phyloP scores from a whole-genome alignment of 257 asterid genomes.

The Nicotiana tabacum region DNA sequence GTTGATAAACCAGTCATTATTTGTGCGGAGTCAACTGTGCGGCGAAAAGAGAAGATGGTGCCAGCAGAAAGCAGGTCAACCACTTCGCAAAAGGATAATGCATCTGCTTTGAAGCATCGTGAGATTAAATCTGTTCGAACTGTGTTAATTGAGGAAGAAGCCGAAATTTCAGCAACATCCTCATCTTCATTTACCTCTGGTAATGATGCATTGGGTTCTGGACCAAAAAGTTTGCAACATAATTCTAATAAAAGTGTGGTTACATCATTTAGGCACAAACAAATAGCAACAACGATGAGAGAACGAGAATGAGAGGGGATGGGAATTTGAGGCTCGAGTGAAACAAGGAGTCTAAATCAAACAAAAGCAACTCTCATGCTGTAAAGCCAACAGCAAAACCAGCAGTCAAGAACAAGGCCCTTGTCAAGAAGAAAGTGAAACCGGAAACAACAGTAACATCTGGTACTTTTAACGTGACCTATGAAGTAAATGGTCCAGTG shows the following conservation, averaged over 20 bases:
- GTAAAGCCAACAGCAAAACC: slow-evolving; percentile 62
- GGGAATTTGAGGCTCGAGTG: no score
- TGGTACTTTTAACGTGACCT: slow-evolving; percentile 17
- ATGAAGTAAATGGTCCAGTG: slow-evolving; percentile 21
- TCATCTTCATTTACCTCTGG: slow-evolving; percentile 14
- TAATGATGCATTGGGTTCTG: slow-evolving; percentile 23
- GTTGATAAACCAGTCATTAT: slow-evolving; percentile 16
- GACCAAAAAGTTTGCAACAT: slow-evolving; percentile 26
- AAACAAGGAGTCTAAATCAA: slow-evolving; percentile 42
- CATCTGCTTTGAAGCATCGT: slow-evolving; percentile 21
- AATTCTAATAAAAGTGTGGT: slow-evolving; percentile 27
- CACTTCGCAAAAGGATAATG: slow-evolving; percentile 20
- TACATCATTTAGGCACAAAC: slow-evolving; percentile 32
- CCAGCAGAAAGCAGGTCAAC: slow-evolving; percentile 18
- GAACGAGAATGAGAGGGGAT: no score
- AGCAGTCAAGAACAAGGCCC: slow-evolving; percentile 50
- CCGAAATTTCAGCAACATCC: slow-evolving; percentile 18
- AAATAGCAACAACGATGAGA: no score
- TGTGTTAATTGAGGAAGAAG: slow-evolving; percentile 25
- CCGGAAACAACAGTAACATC: slow-evolving; percentile 28
- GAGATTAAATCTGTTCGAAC: slow-evolving; percentile 18
- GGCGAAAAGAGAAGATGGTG: slow-evolving; percentile 14
- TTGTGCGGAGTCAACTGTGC: slow-evolving; percentile 17
- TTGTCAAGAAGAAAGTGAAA: slow-evolving; percentile 46
- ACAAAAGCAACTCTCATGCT: slow-evolving; percentile 40